phyloP scores from a whole-genome alignment of 441 rosid species.

The Mallotus japonicus region DNA sequence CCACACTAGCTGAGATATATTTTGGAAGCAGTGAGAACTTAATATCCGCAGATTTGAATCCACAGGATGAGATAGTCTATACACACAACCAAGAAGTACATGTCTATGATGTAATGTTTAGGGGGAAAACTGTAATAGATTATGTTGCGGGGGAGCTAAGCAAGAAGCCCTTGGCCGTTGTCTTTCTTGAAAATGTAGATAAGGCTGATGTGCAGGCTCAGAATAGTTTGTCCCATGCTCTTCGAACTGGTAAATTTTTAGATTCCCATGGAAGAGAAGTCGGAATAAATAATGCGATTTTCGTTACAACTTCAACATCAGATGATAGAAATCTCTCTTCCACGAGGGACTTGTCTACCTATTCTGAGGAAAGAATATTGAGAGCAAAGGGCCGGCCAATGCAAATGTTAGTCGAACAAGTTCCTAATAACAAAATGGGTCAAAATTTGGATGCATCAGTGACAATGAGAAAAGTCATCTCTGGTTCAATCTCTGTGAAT shows the following conservation, averaged over 20 bases:
- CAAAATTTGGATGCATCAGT: slow-evolving; percentile 11
- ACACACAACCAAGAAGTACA: background rate
- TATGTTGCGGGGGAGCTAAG: slow-evolving; percentile 59
- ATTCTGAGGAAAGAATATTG: slow-evolving; percentile 56
- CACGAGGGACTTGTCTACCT: slow-evolving; percentile 25
- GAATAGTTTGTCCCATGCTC: slow-evolving; percentile 52
- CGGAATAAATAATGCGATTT: slow-evolving; percentile 54
- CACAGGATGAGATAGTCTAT: slow-evolving; percentile 28
- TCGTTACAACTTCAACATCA: slow-evolving; percentile 50
- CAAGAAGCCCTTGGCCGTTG: slow-evolving; percentile 64
- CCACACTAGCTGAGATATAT: slow-evolving; percentile 61
- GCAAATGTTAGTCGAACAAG: slow-evolving; percentile 47
- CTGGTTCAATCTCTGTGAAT: slow-evolving; percentile 29
- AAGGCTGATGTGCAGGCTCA: slow-evolving; percentile 60
- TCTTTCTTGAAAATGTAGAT: slow-evolving; percentile 76
- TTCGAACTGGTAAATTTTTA: slow-evolving; percentile 55
- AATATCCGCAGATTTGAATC: slow-evolving; percentile 55
- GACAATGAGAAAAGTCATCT: slow-evolving; percentile 7
- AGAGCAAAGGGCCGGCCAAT: slow-evolving; percentile 45
- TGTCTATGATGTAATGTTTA: slow-evolving; percentile 32
- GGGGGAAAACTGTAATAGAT: slow-evolving; percentile 78
- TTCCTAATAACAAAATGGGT: slow-evolving; percentile 17
- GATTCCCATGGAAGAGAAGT: slow-evolving; percentile 76
- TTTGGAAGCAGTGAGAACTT: slow-evolving; percentile 55
- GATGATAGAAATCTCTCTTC: slow-evolving; percentile 25